These are phyloP conservation scores for Dalbergia cochinchinensis DNA, from an alignment of 306 rosid genomes.

Conservation along the genomic window DNA sequence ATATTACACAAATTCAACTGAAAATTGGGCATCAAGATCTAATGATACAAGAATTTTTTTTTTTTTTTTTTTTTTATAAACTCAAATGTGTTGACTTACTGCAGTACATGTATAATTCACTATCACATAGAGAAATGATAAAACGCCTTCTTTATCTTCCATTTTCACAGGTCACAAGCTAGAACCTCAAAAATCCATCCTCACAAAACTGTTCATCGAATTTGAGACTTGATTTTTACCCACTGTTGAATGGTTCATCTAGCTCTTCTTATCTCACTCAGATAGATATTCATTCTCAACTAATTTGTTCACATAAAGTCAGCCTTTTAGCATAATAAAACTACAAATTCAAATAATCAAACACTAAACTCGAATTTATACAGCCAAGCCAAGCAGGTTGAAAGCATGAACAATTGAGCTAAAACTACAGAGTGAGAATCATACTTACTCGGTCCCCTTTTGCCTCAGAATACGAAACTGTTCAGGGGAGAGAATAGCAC, in stretches of 20 bases:
- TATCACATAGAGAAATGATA: background rate
- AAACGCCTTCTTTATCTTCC: background rate
- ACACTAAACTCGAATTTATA: background rate
- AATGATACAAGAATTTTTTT: background rate
- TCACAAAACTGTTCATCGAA: background rate
- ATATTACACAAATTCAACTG: background rate
- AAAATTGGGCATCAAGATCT: conserved; percentile 9
- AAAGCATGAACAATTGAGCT: conserved; percentile 1
- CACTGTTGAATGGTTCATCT: background rate
- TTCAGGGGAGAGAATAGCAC: conserved; percentile 73
- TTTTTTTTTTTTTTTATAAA: background rate
- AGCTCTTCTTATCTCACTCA: background rate
- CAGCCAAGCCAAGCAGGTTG: background rate
- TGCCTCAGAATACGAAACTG: conserved; percentile 82
- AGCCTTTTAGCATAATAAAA: background rate
- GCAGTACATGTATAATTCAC: background rate
- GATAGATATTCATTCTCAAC: background rate
- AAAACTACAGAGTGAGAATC: conserved; percentile 4
- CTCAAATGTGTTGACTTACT: background rate
- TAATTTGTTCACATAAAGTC: background rate
- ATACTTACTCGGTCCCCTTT: conserved; percentile 72
- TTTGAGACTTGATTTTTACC: background rate
- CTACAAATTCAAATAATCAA: background rate
- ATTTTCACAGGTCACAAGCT: too few species aligned
- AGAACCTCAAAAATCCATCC: too few species aligned